Conservation (phyloP, 148 eudicot species). For the Silene conica region DNA sequence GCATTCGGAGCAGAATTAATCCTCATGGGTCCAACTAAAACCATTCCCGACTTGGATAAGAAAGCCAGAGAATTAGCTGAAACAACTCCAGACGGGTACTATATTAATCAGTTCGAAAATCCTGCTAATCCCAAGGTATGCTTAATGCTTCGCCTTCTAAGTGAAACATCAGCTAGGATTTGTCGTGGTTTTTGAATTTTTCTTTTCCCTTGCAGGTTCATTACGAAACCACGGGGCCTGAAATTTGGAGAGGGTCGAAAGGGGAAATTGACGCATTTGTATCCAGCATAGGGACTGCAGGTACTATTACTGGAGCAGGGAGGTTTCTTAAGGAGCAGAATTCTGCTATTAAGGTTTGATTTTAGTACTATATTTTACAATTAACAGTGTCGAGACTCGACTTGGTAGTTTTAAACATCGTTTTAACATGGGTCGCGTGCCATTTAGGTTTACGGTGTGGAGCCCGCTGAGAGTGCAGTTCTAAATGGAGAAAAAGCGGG, state of each 20-base stretch:
- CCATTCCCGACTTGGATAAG: conserved; percentile 39
- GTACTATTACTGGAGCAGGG: conserved; percentile 74
- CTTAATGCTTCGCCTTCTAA: conserved; percentile 13
- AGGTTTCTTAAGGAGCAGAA: conserved; percentile 76
- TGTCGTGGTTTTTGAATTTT: not conserved
- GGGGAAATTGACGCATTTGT: conserved; percentile 74
- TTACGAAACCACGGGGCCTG: conserved; percentile 88
- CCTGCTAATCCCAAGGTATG: conserved; percentile 79
- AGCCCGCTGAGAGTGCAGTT: conserved; percentile 80
- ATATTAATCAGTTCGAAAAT: conserved; percentile 60
- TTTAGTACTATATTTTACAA: too few relatives aligned
- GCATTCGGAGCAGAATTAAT: conserved; percentile 80
- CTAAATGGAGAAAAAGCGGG: conserved; percentile 77
- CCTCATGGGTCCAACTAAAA: conserved; percentile 46
- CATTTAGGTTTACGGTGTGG: conserved; percentile 62
- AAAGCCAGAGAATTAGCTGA: conserved; percentile 51
- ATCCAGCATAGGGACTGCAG: conserved; percentile 75
- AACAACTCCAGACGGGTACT: conserved; percentile 59
- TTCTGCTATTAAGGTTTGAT: conserved; percentile 58
- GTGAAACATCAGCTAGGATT: not conserved
- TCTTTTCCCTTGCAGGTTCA: conserved; percentile 44
- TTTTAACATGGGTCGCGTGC: conserved; percentile 2
- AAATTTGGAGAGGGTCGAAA: conserved; percentile 67
- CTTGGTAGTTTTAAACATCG: not conserved
- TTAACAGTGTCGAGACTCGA: not conserved